Percentiles rank a stretch among this genome's conserved stretches.
These are phyloP conservation scores for Candida yuanshanica DNA, from an alignment of 805 yeast genomes.

Conservation along the genomic window DNA sequence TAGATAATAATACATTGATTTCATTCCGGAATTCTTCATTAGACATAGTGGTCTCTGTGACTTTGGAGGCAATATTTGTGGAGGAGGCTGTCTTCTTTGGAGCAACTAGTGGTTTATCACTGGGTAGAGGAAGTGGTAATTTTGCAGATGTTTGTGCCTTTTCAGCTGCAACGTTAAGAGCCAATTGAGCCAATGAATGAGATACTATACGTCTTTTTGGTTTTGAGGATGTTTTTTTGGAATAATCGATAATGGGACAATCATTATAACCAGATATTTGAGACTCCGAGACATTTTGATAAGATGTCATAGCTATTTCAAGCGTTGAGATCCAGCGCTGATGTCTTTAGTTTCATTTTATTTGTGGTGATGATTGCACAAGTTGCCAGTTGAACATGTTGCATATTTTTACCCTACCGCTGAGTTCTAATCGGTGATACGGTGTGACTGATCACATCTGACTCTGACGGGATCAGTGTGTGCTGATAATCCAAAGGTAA, in stretches of 20 bases:
- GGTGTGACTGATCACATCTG: too few species aligned
- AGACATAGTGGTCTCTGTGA: neutral
- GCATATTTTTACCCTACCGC: too few species aligned
- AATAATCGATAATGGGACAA: conserved; percentile 29
- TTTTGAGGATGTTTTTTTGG: neutral
- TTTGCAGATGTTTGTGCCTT: neutral
- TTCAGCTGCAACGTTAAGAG: neutral
- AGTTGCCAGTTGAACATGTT: too few species aligned
- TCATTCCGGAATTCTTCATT: conserved; percentile 7
- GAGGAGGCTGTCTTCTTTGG: neutral
- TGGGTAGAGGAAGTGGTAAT: neutral
- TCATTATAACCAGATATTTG: conserved; percentile 40
- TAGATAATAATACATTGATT: conserved; percentile 7
- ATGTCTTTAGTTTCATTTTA: too few species aligned
- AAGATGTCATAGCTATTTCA: conserved; percentile 9
- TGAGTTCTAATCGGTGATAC: too few species aligned
- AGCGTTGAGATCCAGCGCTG: too few species aligned
- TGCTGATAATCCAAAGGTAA: too few species aligned
- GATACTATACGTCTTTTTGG: conserved; percentile 4
- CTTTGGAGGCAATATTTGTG: neutral
- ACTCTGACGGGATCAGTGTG: too few species aligned
- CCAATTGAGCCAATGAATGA: neutral
- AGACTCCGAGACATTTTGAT: conserved; percentile 35
- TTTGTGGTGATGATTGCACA: too few species aligned
- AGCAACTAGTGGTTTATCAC: neutral